A percentile compares a stretch with the other conserved stretches of the same genome.
Evolutionary conservation across 345 rosid species (phyloP).

Genomic region (Aethionema arabicum): DNA sequence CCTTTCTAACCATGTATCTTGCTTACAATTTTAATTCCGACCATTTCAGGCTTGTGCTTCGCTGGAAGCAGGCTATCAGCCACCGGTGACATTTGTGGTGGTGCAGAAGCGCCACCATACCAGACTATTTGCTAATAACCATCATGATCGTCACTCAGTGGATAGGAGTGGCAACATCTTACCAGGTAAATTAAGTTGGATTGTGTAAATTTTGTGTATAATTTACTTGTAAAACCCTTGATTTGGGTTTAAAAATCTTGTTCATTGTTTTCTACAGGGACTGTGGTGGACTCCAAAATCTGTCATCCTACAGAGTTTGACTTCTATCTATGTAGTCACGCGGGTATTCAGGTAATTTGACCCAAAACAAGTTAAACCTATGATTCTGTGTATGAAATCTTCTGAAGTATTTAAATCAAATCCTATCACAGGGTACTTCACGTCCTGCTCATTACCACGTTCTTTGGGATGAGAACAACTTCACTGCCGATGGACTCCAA

Average conservation of each 20-base stretch:
- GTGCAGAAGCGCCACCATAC: conserved; percentile 99
- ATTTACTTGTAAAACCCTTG: not conserved
- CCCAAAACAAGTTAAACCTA: not conserved
- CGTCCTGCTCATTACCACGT: conserved; percentile 99
- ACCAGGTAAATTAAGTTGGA: conserved; percentile 53
- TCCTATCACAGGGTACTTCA: conserved; percentile 70
- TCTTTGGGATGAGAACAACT: conserved; percentile 98
- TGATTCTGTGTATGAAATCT: not conserved
- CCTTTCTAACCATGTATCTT: not conserved
- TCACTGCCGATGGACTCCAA: conserved; percentile 90
- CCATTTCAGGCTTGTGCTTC: conserved; percentile 84
- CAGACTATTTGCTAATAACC: conserved; percentile 87
- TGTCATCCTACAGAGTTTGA: conserved; percentile 98
- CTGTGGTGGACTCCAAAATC: conserved; percentile 96
- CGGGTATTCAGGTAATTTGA: conserved; percentile 81
- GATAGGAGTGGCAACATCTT: conserved; percentile 93
- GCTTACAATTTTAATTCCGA: not conserved
- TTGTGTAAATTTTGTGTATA: not conserved
- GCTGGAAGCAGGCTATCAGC: conserved; percentile 96
- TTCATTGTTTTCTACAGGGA: conserved; percentile 46
- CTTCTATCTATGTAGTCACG: conserved; percentile 96
- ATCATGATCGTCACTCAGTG: conserved; percentile 62
- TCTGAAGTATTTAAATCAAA: not conserved
- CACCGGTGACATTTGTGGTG: conserved; percentile 96
- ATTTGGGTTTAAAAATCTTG: too few relatives aligned